These are phyloP conservation scores for Candida broadrunensis DNA, from an alignment of 805 yeast genomes.

Conservation along the genomic window DNA sequence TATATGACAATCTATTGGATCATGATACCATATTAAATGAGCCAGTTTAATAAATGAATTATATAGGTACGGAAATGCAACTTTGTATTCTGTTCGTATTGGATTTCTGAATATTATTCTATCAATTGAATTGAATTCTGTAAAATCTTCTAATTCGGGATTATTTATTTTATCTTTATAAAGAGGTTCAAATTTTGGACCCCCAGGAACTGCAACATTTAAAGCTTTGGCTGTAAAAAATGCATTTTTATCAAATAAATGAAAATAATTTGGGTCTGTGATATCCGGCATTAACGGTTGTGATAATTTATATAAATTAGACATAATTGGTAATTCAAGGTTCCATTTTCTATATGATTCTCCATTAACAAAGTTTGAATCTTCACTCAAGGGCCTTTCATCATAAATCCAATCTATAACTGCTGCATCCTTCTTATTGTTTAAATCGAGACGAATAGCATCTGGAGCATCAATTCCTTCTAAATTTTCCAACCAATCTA, in stretches of 20 bases:
- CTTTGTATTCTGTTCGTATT: conserved; percentile 75
- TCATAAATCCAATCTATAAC: conserved; percentile 81
- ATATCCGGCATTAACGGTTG: conserved; percentile 67
- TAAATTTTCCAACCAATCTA: conserved; percentile 77
- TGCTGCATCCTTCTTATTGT: conserved; percentile 56
- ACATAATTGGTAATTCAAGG: conserved; percentile 58
- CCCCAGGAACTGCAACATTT: conserved; percentile 87
- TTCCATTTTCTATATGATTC: conserved; percentile 75
- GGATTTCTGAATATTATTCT: conserved; percentile 78
- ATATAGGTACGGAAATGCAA: conserved; percentile 84
- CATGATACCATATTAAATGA: conserved; percentile 57
- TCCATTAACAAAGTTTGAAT: conserved; percentile 59
- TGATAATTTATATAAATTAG: conserved; percentile 63
- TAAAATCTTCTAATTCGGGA: conserved; percentile 69
- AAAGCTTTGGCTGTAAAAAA: conserved; percentile 90
- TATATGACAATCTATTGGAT: conserved; percentile 53
- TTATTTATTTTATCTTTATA: conserved; percentile 57
- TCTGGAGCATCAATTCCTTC: conserved; percentile 71
- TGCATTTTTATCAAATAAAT: conserved; percentile 73
- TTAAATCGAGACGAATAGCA: conserved; percentile 66
- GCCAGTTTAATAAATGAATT: conserved; percentile 74
- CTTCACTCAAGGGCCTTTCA: conserved; percentile 65
- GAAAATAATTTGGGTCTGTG: conserved; percentile 56
- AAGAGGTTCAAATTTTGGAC: conserved; percentile 92
- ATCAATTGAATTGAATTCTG: conserved; percentile 88